phyloP scores from a whole-genome alignment of 2,329 filamentous ascomycete genomes.

The Diaporthe eres region DNA sequence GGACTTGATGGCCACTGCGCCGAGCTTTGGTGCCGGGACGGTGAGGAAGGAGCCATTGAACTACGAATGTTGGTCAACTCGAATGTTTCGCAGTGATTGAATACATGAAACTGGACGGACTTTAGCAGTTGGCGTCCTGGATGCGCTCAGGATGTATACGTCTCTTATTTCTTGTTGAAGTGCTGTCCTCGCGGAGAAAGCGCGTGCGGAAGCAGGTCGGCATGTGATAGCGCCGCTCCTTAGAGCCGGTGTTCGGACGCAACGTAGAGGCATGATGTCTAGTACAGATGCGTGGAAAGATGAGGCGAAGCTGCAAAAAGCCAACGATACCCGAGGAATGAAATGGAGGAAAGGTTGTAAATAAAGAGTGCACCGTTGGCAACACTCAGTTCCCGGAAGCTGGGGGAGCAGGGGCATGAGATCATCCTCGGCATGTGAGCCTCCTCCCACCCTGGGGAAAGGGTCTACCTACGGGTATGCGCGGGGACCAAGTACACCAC shows the following conservation, averaged over 20 bases:
- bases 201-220: slow-evolving; percentile 49
- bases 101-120: slow-evolving; percentile 58
- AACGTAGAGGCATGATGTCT: slow-evolving; percentile 44
- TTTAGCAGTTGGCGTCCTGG: slow-evolving; percentile 91
- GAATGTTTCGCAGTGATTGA: background rate
- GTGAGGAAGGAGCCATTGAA: slow-evolving; percentile 94
- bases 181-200: slow-evolving; percentile 62
- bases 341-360: background rate
- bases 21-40: slow-evolving; percentile 88
- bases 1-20: slow-evolving; percentile 91
- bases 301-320: background rate
- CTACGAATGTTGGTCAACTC: slow-evolving; percentile 59
- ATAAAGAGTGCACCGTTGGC: background rate
- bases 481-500: background rate
- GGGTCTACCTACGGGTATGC: slow-evolving; percentile 11
- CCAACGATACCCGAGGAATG: background rate
- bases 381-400: slow-evolving; percentile 1
- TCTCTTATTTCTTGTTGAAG: slow-evolving; percentile 81
- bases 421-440: slow-evolving; percentile 40
- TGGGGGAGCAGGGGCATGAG: slow-evolving; percentile 32
- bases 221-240: slow-evolving; percentile 41
- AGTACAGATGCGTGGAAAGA: background rate
- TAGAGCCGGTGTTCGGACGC: slow-evolving; percentile 43
- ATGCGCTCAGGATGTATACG: slow-evolving; percentile 92
- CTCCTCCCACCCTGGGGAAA: background rate